Base-by-base conservation (phyloP, 371 early-diverging fungal genomes). In the Lichtheimia hyalospora region DNA sequence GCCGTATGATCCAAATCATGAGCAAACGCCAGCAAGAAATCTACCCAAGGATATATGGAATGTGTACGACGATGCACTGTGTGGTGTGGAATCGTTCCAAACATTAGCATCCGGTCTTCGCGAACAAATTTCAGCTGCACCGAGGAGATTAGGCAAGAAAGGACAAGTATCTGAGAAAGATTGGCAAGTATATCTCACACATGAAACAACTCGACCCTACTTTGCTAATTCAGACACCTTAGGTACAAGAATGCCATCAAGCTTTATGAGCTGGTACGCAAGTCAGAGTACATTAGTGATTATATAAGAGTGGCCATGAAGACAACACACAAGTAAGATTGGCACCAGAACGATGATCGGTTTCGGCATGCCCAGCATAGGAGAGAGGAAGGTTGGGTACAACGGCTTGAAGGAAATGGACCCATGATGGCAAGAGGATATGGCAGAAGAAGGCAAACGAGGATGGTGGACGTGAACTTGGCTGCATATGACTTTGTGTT, bases 101-200 rank as follows among this genome's bases (percentile, higher is more conserved):
- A 58, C 64, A 18, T 52, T 84, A 39, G 39, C 70, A 1, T 50
- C 53, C 6, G 61, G 61, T 5, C 46, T 86, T n/a, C 67, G 84
- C 28, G 73, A 84, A 53, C 81, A 77, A 58, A 62, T 86, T 1
- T 65, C 79, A 48, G 81, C 72, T 12, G 73, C 73, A 5, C 82
- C 84, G 1, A 56, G 84, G 56, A 70, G 64, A 54, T 44, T 61
- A 3, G 77, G 79, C 1, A 81, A 69, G 60, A 75, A 73, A 28
- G 79, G 75, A 1, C 77, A 82, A 49, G 59, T 82, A 5, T 82
- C 83, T 16, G 83, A 82, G 67, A 75, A 74, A 41, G 83, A 82
- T 20, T 82, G 83, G 82, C 70, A 61, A 23, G 56, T 56, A 48
- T 7, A 10, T 5, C 3, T 24, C 1, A 57, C 25, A 39, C 20